Conservation (phyloP, 2,329 filamentous ascomycete genomes). For the Ceratocystis eucalypticola region DNA sequence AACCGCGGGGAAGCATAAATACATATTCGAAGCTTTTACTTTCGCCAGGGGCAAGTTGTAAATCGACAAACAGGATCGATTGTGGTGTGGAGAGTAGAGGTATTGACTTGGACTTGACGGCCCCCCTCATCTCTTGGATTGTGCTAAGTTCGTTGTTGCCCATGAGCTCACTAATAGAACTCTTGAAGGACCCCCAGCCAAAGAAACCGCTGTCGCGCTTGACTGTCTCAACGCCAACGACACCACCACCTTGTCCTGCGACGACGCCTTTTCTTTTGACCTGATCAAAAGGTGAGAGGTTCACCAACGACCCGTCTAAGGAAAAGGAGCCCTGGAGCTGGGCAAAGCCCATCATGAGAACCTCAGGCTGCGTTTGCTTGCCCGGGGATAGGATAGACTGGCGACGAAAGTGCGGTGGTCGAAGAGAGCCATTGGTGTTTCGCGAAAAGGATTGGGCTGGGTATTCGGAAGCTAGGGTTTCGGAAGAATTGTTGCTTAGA, state of each 20-base stretch:
- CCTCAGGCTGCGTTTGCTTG: slow-evolving; percentile 48
- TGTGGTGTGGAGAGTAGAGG: slow-evolving; percentile 90
- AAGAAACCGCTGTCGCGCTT: slow-evolving; percentile 70
- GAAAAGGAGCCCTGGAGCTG: slow-evolving; percentile 88
- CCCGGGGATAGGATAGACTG: slow-evolving; percentile 29
- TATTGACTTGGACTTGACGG: slow-evolving; percentile 71
- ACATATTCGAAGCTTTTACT: slow-evolving; percentile 76
- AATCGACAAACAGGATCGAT: slow-evolving; percentile 87
- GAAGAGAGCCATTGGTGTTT: slow-evolving; percentile 22
- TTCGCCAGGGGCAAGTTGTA: slow-evolving; percentile 76
- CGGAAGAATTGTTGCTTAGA: slow-evolving; percentile 84
- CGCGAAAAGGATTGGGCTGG: slow-evolving; percentile 36
- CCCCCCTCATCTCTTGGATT: slow-evolving; percentile 87
- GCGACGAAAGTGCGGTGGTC: slow-evolving; percentile 35
- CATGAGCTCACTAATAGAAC: slow-evolving; percentile 76
- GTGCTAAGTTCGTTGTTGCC: slow-evolving; percentile 78
- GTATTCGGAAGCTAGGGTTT: slow-evolving; percentile 86
- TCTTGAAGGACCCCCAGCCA: slow-evolving; percentile 76
- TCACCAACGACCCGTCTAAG: slow-evolving; percentile 80
- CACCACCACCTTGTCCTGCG: slow-evolving; percentile 73
- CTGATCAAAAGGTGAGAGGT: slow-evolving; percentile 80
- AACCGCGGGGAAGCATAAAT: slow-evolving; percentile 70
- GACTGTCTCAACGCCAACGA: slow-evolving; percentile 61
- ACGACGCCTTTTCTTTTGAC: slow-evolving; percentile 90
- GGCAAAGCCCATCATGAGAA: slow-evolving; percentile 94